These are phyloP conservation scores for Syzygium aromaticum DNA, from an alignment of 345 rosid species.

Conservation along the genomic window DNA sequence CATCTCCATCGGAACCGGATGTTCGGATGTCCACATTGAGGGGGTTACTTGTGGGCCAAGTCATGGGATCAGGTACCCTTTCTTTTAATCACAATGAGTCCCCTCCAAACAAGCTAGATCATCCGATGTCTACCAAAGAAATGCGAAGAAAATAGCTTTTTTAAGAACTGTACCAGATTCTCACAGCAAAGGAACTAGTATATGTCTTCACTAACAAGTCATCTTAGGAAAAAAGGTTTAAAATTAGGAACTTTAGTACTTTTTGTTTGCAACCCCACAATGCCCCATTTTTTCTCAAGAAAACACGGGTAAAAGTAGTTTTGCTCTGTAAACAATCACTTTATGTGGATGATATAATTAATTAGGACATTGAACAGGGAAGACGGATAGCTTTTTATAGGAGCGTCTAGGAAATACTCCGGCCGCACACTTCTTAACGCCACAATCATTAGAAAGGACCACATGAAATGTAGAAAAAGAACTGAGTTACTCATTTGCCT, in stretches of 20 bases:
- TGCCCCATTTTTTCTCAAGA: background rate
- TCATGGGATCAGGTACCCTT: constrained; percentile 75
- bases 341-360: background rate
- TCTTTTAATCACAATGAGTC: background rate
- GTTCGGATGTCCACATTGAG: constrained; percentile 52
- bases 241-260: background rate
- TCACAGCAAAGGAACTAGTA: background rate
- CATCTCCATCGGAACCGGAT: constrained; percentile 73
- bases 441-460: background rate
- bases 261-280: background rate
- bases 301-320: background rate
- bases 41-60: constrained; percentile 81
- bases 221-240: background rate
- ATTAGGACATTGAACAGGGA: background rate
- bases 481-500: background rate
- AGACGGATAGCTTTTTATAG: background rate
- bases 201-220: background rate
- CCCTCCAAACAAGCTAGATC: background rate
- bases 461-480: background rate
- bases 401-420: background rate
- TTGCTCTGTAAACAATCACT: background rate
- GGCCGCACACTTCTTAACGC: background rate
- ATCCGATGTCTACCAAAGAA: background rate
- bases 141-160: background rate
- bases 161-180: background rate